phyloP scores from a whole-genome alignment of 345 rosid species.

The Lenwebbia sp. region DNA sequence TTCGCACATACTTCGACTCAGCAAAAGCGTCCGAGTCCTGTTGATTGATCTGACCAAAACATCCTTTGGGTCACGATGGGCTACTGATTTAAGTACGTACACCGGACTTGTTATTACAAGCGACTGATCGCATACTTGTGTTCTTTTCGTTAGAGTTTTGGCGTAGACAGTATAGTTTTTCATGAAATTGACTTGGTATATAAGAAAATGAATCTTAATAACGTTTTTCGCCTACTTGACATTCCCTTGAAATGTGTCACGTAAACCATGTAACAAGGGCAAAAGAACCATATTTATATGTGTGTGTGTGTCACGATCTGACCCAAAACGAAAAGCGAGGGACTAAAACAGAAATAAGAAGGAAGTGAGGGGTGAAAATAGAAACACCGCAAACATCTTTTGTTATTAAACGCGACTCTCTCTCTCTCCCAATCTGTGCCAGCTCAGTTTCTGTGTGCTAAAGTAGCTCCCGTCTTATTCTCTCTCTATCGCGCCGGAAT shows the following conservation, averaged over 20 bases:
- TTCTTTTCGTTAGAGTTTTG: not conserved
- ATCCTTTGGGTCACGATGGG: not conserved
- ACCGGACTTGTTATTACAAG: not conserved
- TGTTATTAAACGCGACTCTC: not conserved
- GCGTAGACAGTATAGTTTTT: too few species aligned
- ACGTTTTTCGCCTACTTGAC: not conserved
- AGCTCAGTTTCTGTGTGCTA: not conserved
- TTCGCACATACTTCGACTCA: too few species aligned
- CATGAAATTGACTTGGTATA: too few species aligned
- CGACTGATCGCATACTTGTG: not conserved
- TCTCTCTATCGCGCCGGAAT: slow-evolving; percentile 21
- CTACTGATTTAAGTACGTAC: not conserved
- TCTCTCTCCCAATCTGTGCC: not conserved
- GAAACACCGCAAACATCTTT: not conserved
- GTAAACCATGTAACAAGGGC: not conserved
- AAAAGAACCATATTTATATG: too few species aligned
- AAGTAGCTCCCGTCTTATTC: not conserved
- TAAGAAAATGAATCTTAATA: too few species aligned
- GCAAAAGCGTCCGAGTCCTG: too few species aligned
- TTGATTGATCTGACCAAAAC: not conserved
- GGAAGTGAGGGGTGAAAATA: not conserved
- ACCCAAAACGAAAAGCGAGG: not conserved
- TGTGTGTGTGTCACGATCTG: not conserved
- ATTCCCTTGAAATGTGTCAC: not conserved
- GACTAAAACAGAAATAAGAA: not conserved